A percentile compares a stretch with the other conserved stretches of the same genome.
These are phyloP conservation scores for Wickerhamiella dianesei DNA, from an alignment of 805 yeast genomes.

Conservation along the genomic window DNA sequence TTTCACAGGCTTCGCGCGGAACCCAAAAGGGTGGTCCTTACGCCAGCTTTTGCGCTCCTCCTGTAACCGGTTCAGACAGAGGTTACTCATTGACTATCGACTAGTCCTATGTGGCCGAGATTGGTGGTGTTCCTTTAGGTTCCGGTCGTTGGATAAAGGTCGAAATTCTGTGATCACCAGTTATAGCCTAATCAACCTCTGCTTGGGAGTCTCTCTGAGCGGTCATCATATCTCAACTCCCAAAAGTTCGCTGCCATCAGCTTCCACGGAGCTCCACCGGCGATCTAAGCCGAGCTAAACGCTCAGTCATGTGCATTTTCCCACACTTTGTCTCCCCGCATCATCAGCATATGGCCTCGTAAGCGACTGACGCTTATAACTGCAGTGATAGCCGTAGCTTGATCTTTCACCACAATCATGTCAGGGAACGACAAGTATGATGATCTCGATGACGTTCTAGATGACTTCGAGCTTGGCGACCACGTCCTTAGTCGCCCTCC, in stretches of 20 bases:
- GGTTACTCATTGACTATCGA: conserved; percentile 18
- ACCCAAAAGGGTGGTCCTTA: conserved; percentile 96
- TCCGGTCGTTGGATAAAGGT: neutral
- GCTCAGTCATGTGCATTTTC: too few species aligned
- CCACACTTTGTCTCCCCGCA: too few species aligned
- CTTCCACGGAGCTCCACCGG: neutral
- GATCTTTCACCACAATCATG: too few species aligned
- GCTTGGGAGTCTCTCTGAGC: too few species aligned
- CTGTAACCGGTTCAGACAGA: conserved; percentile 72
- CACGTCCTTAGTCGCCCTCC: neutral
- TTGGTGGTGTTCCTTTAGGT: neutral
- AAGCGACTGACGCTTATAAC: too few species aligned
- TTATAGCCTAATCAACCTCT: too few species aligned
- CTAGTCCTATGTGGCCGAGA: too few species aligned
- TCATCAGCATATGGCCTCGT: too few species aligned
- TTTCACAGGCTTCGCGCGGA: conserved; percentile 80
- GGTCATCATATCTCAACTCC: too few species aligned
- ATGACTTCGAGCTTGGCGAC: conserved; percentile 32
- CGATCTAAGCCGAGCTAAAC: too few species aligned
- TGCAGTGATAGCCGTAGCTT: too few species aligned
- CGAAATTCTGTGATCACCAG: too few species aligned
- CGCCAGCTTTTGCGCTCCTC: conserved; percentile 98
- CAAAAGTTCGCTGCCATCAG: neutral
- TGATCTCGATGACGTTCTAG: conserved; percentile 46
- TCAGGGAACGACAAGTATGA: conserved; percentile 17